A percentile compares a stretch with the other conserved stretches of the same genome.
phyloP scores from a whole-genome alignment of 2,329 filamentous ascomycete species.

The Chrysoporthe puriensis region DNA sequence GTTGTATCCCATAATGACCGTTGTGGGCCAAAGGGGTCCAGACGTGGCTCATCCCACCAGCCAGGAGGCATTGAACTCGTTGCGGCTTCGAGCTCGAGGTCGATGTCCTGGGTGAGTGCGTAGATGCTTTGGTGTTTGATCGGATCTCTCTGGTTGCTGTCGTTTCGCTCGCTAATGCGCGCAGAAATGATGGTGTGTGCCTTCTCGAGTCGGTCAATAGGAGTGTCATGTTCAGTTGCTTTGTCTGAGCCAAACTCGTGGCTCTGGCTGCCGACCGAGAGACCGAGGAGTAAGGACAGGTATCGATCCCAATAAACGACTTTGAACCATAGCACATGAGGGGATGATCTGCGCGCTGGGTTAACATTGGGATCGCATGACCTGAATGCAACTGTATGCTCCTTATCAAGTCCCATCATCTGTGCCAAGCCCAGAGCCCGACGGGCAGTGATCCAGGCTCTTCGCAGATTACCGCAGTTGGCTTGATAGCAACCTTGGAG shows the following conservation, averaged over 20 bases:
- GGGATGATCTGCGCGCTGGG: conserved; percentile 36
- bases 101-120: conserved; percentile 47
- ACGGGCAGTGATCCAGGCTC: conserved; percentile 56
- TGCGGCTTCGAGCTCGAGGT: conserved; percentile 51
- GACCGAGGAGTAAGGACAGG: conserved; percentile 54
- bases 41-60: conserved; percentile 52
- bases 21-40: conserved; percentile 31
- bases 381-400: conserved; percentile 39
- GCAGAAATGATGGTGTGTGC: conserved; percentile 47
- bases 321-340: conserved; percentile 50
- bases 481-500: conserved; percentile 53
- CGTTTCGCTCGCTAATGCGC: conserved; percentile 53
- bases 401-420: conserved; percentile 52
- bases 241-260: conserved; percentile 42
- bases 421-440: conserved; percentile 55
- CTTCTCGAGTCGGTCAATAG: conserved; percentile 49
- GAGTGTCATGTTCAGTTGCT: conserved; percentile 38
- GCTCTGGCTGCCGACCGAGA: conserved; percentile 49
- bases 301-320: conserved; percentile 55
- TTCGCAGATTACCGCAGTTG: conserved; percentile 57
- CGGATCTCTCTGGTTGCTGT: conserved; percentile 29
- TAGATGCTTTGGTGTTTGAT: conserved; percentile 40
- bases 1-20: conserved; percentile 38
- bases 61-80: conserved; percentile 44
- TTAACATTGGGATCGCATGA: conserved; percentile 44